These are phyloP conservation scores for Ophiostoma sp. DNA, from an alignment of 2,329 filamentous ascomycete species.

Conservation along the genomic window DNA sequence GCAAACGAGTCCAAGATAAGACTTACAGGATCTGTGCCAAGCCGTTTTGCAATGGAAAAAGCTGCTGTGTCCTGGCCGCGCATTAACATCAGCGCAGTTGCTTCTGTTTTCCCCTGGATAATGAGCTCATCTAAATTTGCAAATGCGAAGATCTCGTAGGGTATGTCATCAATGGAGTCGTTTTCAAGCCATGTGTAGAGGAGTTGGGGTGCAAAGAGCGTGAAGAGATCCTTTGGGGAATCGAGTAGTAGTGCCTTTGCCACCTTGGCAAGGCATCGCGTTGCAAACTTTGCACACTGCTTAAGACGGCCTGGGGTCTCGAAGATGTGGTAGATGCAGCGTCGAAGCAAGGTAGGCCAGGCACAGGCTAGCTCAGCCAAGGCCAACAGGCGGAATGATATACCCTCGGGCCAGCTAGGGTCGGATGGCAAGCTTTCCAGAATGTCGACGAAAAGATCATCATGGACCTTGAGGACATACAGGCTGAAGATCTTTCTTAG, in stretches of 20 bases:
- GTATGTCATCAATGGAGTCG: conserved; percentile 63
- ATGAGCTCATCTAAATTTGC: conserved; percentile 62
- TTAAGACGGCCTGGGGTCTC: conserved; percentile 74
- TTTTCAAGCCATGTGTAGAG: conserved; percentile 82
- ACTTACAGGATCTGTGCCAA: conserved; percentile 50
- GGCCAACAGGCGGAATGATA: conserved; percentile 73
- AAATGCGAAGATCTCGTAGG: conserved; percentile 82
- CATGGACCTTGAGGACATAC: conserved; percentile 77
- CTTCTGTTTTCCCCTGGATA: conserved; percentile 65
- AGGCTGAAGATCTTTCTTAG: conserved; percentile 72
- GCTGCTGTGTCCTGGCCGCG: conserved; percentile 63
- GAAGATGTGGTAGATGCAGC: conserved; percentile 89
- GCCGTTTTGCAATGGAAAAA: conserved; percentile 51
- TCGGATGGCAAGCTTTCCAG: conserved; percentile 72
- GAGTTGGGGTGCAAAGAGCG: conserved; percentile 79
- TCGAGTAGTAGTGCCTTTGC: conserved; percentile 59
- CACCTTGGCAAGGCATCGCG: conserved; percentile 62
- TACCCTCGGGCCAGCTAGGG: conserved; percentile 67
- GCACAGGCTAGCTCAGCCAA: conserved; percentile 69
- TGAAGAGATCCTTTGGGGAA: conserved; percentile 66
- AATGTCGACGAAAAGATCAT: conserved; percentile 78
- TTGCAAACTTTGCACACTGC: conserved; percentile 62
- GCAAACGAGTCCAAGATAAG: conserved; percentile 66
- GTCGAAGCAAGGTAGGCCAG: conserved; percentile 81
- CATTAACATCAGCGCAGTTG: conserved; percentile 76